Conservation (phyloP, 257 asterid species). For the Thymus mandschuricus region DNA sequence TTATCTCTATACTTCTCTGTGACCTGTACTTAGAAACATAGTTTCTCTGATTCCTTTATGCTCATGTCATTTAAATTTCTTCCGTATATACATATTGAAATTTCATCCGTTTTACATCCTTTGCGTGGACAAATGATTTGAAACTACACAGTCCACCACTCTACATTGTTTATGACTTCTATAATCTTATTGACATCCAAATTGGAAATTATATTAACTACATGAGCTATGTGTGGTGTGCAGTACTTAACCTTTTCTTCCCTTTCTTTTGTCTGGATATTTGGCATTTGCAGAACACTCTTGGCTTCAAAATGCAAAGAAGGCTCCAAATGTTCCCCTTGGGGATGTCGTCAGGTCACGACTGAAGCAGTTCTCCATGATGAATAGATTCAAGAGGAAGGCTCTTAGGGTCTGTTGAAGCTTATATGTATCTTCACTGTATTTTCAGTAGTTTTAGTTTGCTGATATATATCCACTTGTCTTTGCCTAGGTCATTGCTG, state of each 20-base stretch:
- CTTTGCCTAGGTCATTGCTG: conserved; percentile 84
- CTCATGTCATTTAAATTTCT: conserved; percentile 11
- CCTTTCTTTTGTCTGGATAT: background rate
- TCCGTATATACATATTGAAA: background rate
- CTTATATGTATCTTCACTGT: conserved; percentile 4
- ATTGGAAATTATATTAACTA: background rate
- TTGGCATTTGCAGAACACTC: conserved; percentile 64
- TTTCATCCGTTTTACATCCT: conserved; percentile 9
- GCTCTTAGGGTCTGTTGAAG: conserved; percentile 87
- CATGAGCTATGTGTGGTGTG: conserved; percentile 5
- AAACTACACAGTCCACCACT: background rate
- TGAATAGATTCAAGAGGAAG: conserved; percentile 98
- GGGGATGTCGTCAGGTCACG: conserved; percentile 97
- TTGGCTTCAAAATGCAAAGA: conserved; percentile 95
- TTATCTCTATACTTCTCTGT: background rate
- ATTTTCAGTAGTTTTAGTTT: conserved; percentile 5
- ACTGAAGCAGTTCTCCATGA: conserved; percentile 92
- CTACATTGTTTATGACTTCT: conserved; percentile 1
- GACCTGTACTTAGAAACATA: background rate
- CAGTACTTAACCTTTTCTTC: background rate
- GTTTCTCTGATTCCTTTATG: conserved; percentile 15
- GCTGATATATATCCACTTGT: conserved; percentile 22
- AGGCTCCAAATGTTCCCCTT: conserved; percentile 95
- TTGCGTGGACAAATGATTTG: conserved; percentile 8
- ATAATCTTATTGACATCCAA: conserved; percentile 5